Evolutionary conservation across 2,329 filamentous ascomycete genomes (phyloP).

Genomic region (Cercospora sojina): DNA sequence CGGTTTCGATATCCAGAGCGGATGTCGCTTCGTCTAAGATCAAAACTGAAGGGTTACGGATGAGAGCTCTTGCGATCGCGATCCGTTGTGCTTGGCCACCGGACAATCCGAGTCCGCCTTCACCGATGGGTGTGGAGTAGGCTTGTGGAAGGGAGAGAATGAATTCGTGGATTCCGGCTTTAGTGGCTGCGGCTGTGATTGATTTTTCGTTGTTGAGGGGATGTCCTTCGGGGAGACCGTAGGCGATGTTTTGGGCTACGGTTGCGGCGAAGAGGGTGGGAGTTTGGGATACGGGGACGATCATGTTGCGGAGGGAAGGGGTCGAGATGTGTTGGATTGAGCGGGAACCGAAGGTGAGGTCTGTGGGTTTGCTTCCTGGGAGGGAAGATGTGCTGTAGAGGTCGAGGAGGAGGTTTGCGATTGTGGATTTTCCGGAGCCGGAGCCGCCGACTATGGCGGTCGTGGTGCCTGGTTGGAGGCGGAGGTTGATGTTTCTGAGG

Average conservation of each 20-base stretch:
- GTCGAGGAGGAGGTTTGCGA: conserved; percentile 71
- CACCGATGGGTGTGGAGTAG: conserved; percentile 72
- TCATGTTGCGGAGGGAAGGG: conserved; percentile 57
- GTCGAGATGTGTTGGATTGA: conserved; percentile 62
- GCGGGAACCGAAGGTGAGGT: conserved; percentile 59
- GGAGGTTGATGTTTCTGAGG: conserved; percentile 65
- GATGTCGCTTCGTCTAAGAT: conserved; percentile 87
- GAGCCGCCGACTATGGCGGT: conserved; percentile 80
- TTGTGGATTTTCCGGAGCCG: conserved; percentile 87
- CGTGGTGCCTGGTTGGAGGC: conserved; percentile 61
- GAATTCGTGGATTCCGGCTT: conserved; percentile 73
- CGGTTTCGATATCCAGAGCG: conserved; percentile 69
- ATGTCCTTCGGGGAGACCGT: conserved; percentile 64
- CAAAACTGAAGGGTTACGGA: conserved; percentile 68
- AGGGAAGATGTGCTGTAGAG: conserved; percentile 66
- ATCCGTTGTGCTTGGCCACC: conserved; percentile 83
- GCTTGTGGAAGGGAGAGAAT: conserved; percentile 68
- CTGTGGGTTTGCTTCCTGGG: conserved; percentile 31
- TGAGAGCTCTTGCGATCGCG: conserved; percentile 75
- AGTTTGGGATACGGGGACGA: conserved; percentile 68
- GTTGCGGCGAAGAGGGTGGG: conserved; percentile 76
- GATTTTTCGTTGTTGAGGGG: conserved; percentile 46
- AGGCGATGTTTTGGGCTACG: conserved; percentile 77
- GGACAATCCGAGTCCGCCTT: conserved; percentile 70
- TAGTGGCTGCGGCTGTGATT: conserved; percentile 53